These are phyloP conservation scores for Cyberlindnera saturnus DNA, from an alignment of 805 yeast species.

Conservation along the genomic window DNA sequence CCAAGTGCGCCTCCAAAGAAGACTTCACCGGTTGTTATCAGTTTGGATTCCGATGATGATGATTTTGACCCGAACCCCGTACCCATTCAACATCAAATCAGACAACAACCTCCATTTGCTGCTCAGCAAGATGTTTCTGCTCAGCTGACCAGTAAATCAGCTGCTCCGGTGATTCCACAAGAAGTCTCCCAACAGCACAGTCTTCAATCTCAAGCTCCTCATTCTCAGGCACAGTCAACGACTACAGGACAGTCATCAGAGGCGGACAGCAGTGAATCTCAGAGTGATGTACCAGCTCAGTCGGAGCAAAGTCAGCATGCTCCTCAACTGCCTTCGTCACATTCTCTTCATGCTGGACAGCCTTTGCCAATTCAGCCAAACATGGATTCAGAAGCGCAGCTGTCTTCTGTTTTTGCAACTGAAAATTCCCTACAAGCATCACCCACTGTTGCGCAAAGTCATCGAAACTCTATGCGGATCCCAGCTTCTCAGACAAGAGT, in stretches of 20 bases:
- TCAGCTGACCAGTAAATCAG: neutral
- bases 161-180: neutral
- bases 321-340: neutral
- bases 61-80: slow-evolving; percentile 5
- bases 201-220: neutral
- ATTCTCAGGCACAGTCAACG: neutral
- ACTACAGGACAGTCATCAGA: neutral
- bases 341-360: neutral
- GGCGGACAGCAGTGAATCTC: neutral
- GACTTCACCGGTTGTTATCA: slow-evolving; percentile 10
- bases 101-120: neutral
- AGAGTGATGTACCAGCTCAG: too few species aligned
- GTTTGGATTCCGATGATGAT: slow-evolving; percentile 16
- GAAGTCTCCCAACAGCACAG: neutral
- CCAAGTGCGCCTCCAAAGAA: neutral
- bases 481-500: too few species aligned
- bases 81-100: neutral
- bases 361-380: too few species aligned
- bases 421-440: neutral
- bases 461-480: too few species aligned
- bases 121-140: neutral
- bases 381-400: too few species aligned
- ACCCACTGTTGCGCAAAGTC: neutral
- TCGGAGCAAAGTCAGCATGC: too few species aligned
- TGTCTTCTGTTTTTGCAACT: neutral